Evolutionary conservation across 129 eudicot species (phyloP).

Genomic region (Heracleum sosnowskyi): DNA sequence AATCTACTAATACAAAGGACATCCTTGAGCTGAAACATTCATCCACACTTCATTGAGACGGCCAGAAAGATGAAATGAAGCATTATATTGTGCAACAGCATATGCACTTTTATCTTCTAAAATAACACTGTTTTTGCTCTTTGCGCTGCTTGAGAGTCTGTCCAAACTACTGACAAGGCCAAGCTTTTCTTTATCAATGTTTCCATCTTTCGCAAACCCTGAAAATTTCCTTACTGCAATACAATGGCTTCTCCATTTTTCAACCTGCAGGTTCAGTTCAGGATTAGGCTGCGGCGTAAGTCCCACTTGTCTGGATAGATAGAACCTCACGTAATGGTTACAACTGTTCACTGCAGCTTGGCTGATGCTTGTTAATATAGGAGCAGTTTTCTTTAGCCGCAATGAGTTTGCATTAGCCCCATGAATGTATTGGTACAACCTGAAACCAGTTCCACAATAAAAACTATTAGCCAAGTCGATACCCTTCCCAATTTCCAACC

Average conservation of each 20-base stretch:
- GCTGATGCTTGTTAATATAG: conserved; percentile 22
- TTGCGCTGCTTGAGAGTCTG: conserved; percentile 14
- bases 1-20: background rate
- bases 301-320: conserved; percentile 17
- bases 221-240: conserved; percentile 31
- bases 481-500: background rate
- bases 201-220: conserved; percentile 37
- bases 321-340: conserved; percentile 27
- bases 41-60: conserved; percentile 42
- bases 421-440: conserved; percentile 44
- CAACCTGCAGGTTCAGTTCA: conserved; percentile 18
- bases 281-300: conserved; percentile 25
- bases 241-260: conserved; percentile 26
- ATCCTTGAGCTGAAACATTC: conserved; percentile 18
- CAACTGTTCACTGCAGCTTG: conserved; percentile 4
- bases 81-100: conserved; percentile 33
- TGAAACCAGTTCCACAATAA: background rate
- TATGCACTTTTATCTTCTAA: conserved; percentile 18
- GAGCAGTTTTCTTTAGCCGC: conserved; percentile 22
- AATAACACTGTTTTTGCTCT: conserved; percentile 1
- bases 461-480: background rate
- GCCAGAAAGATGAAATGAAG: conserved; percentile 22
- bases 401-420: conserved; percentile 30
- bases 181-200: conserved; percentile 14
- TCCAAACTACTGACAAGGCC: conserved; percentile 18